phyloP scores from a whole-genome alignment of 306 rosid genomes.

The Dryas drummondii region DNA sequence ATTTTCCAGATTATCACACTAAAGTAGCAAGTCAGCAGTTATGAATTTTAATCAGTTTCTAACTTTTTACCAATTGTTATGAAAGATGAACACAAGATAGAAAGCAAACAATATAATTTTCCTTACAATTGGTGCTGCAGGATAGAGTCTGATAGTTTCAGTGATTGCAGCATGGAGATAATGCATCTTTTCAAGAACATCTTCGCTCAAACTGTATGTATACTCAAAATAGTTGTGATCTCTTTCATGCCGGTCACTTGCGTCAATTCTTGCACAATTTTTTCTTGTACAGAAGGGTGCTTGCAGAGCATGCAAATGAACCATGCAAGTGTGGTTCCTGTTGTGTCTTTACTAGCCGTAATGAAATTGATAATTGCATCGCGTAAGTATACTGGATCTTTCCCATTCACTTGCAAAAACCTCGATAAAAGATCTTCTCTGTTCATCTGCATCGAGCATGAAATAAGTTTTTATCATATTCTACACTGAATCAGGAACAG shows the following conservation, averaged over 20 bases:
- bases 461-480: constrained; percentile 12
- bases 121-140: constrained; percentile 79
- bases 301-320: constrained; percentile 67
- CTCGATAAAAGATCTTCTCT: constrained; percentile 67
- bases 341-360: constrained; percentile 76
- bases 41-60: too few relatives aligned
- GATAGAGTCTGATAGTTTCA: constrained; percentile 79
- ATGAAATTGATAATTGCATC: constrained; percentile 67
- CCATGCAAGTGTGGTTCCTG: constrained; percentile 72
- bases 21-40: background rate
- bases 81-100: too few relatives aligned
- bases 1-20: background rate
- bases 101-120: background rate
- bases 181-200: constrained; percentile 63
- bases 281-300: constrained; percentile 62
- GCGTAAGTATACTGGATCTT: constrained; percentile 44
- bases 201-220: constrained; percentile 43
- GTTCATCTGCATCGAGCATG: constrained; percentile 36
- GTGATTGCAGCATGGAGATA: constrained; percentile 75
- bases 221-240: constrained; percentile 41
- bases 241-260: constrained; percentile 37
- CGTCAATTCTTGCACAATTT: constrained; percentile 56
- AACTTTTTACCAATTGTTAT: background rate
- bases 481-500: constrained; percentile 9
- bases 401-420: constrained; percentile 47